Base-by-base conservation (phyloP, 2,329 filamentous ascomycete genomes). In the Cladosporium sp. region DNA sequence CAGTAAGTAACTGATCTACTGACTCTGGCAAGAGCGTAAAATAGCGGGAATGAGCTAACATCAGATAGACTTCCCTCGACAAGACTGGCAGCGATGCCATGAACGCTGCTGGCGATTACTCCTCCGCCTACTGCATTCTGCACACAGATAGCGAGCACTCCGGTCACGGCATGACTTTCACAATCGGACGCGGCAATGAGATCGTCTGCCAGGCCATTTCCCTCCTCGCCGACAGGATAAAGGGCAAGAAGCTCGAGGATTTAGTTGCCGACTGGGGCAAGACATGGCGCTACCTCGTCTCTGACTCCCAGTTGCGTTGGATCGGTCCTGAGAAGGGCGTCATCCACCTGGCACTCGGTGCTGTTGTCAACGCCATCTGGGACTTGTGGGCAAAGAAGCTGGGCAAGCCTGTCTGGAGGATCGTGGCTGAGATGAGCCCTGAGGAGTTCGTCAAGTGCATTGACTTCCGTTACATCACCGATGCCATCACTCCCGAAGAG, bases 51-150 rank as follows among this genome's bases (percentile, higher is more conserved):
- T 28, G 17, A 30, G 15, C 54, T 56, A 3, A 56, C 20, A n/a
- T 17, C 5, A 7, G 9, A 6, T 17, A 56, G 54, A 97, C 92
- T n/a, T 96, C 92, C 40, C 85, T 97, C 61, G 91, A 96, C 77
- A 94, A 93, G 79, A 96, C 91, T n/a, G 92, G 92, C 69, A 95
- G 90, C 8, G 92, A 97, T 83, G 92, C 91, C 70, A 97, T 96
- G 92, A 96, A 97, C 72, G 89, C 90, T 3, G 91, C 92, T 2
- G 89, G 91, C 62, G 91, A 96, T 76, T 96, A 96, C 77, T 96
- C 91, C 1, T 83, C 92, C 12, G 92, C 92, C n/a, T 97, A 96
- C 80, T 96, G 91, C 74, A 93, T 96, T 68, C 79, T 97, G 51
- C 79, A 90, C 71, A 96, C 92, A 0, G 88, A 95, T 72, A 87